Percentiles rank a stretch among this genome's conserved stretches.
Conservation (phyloP, 768 basidiomycete species). For the Kwoniella bestiolae region DNA sequence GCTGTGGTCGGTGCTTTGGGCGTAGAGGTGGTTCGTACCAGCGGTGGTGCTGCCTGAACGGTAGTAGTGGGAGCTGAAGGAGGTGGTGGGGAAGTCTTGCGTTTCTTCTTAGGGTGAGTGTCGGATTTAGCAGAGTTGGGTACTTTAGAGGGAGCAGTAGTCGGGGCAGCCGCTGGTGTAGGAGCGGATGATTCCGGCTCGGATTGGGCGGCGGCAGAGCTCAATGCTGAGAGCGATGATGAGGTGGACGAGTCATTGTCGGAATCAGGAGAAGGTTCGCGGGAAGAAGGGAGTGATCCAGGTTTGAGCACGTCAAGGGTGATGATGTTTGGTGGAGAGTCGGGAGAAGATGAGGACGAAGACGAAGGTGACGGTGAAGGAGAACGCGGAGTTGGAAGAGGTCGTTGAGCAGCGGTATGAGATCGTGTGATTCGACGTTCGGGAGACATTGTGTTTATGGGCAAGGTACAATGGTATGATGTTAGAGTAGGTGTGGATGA, state of each 20-base stretch:
- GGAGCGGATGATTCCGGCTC: not conserved
- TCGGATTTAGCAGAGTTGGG: conserved; percentile 4
- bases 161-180: not conserved
- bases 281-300: not conserved
- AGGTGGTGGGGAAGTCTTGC: conserved; percentile 15
- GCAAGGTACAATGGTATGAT: not conserved
- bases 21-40: not conserved
- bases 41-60: not conserved
- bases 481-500: not conserved
- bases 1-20: not conserved
- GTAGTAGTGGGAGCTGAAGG: too few relatives aligned
- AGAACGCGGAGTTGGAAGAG: not conserved
- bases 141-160: not conserved
- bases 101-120: conserved; percentile 20
- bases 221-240: conserved; percentile 15
- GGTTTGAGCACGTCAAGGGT: not conserved
- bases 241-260: too few relatives aligned
- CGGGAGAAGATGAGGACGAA: not conserved
- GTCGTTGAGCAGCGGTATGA: not conserved
- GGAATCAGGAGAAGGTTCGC: not conserved
- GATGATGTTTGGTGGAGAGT: not conserved
- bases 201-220: conserved; percentile 3
- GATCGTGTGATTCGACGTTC: conserved; percentile 7
- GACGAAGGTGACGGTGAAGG: not conserved
- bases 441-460: not conserved